These are phyloP conservation scores for Amborella trichopoda DNA, from an alignment of 164 flowering plant species.

Conservation along the genomic window DNA sequence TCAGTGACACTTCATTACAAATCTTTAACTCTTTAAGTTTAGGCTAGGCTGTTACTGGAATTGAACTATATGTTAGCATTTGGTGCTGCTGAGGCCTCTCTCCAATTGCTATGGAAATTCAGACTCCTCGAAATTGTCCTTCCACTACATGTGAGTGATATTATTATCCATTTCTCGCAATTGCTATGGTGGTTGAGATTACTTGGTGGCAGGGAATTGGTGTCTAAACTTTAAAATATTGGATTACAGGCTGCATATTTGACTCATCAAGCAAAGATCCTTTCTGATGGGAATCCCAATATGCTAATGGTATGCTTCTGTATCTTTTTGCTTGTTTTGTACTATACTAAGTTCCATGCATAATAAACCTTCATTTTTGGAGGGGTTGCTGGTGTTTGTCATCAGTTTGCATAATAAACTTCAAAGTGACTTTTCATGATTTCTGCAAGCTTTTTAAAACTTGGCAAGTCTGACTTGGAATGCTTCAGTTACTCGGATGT, in stretches of 20 bases:
- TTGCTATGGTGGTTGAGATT: background rate
- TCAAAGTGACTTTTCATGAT: too few species aligned
- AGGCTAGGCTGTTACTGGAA: slow-evolving; percentile 79
- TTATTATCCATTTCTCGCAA: too few species aligned
- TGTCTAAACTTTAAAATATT: too few species aligned
- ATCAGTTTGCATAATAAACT: too few species aligned
- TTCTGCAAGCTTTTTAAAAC: too few species aligned
- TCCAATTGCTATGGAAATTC: slow-evolving; percentile 51
- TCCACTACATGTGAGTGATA: slow-evolving; percentile 78
- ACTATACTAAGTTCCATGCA: too few species aligned
- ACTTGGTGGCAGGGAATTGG: too few species aligned
- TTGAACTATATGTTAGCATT: slow-evolving; percentile 83
- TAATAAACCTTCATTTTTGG: too few species aligned
- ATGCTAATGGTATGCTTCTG: slow-evolving; percentile 71
- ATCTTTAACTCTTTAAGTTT: slow-evolving; percentile 7
- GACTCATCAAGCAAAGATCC: slow-evolving; percentile 22
- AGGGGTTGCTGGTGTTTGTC: too few species aligned
- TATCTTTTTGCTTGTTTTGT: background rate
- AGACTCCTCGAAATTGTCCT: slow-evolving; percentile 52
- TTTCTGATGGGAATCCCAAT: slow-evolving; percentile 18
- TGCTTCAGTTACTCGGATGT: too few species aligned
- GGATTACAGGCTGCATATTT: slow-evolving; percentile 71
- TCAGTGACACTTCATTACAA: too few species aligned
- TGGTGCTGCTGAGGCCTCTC: slow-evolving; percentile 81
- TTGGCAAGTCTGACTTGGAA: too few species aligned